Evolutionary conservation across 176 grass and related monocot genomes (phyloP).

Genomic region (Eleusine coracana): DNA sequence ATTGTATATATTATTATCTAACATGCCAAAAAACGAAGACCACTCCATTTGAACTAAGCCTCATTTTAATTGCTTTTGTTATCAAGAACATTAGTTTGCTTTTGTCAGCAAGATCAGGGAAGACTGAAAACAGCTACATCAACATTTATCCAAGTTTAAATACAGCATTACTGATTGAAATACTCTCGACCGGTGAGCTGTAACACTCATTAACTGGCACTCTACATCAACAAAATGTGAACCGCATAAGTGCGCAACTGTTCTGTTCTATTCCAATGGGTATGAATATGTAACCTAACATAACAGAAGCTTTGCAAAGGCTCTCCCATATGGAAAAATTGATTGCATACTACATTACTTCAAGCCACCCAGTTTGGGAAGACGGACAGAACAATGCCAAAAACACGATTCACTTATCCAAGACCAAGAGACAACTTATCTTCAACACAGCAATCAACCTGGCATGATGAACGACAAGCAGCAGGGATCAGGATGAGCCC

Average conservation of each 20-base stretch:
- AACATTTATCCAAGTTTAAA: not conserved
- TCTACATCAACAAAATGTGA: no score
- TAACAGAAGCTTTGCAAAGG: not conserved
- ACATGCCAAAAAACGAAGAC: not conserved
- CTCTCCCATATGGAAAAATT: not conserved
- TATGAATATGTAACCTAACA: not conserved
- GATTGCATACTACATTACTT: not conserved
- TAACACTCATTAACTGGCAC: not conserved
- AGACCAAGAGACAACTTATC: slow-evolving; percentile 68
- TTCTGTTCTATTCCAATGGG: not conserved
- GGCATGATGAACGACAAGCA: slow-evolving; percentile 79
- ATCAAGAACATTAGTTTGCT: not conserved
- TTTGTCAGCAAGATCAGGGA: not conserved
- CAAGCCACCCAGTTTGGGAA: not conserved
- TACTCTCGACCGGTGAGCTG: not conserved
- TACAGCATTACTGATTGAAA: slow-evolving; percentile 2
- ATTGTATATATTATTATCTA: not conserved
- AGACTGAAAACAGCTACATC: not conserved
- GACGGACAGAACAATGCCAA: not conserved
- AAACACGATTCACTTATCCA: slow-evolving; percentile 51
- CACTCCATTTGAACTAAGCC: not conserved
- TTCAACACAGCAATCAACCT: slow-evolving; percentile 76
- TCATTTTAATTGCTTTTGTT: not conserved
- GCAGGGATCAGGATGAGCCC: slow-evolving; percentile 87
- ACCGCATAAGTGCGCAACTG: no score